A percentile compares a stretch with the other conserved stretches of the same genome.
Conservation (phyloP, 2,329 filamentous ascomycete species). For the Hypoxylon sp. region DNA sequence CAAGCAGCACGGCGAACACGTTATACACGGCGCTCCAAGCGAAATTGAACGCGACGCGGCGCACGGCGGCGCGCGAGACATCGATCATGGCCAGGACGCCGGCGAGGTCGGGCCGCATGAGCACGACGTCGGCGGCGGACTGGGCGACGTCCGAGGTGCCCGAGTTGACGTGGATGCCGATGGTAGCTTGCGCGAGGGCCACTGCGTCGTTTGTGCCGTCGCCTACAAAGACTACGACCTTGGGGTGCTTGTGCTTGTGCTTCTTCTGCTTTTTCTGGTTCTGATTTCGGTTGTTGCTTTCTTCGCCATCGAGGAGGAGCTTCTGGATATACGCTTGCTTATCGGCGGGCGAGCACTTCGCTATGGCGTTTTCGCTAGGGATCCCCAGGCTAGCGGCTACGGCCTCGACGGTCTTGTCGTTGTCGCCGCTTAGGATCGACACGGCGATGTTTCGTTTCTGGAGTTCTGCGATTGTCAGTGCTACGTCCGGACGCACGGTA, state of each 20-base stretch:
- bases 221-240: constrained; percentile 77
- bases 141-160: constrained; percentile 74
- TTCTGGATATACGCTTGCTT: constrained; percentile 63
- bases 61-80: constrained; percentile 62
- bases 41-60: constrained; percentile 77
- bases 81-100: constrained; percentile 73
- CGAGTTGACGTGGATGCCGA: constrained; percentile 78
- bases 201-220: constrained; percentile 86
- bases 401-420: constrained; percentile 63
- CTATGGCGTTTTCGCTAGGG: constrained; percentile 55
- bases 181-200: constrained; percentile 77
- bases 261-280: constrained; percentile 14
- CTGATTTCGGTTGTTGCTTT: not conserved
- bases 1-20: constrained; percentile 75
- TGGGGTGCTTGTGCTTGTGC: not conserved
- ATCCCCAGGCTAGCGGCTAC: constrained; percentile 61
- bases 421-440: constrained; percentile 68
- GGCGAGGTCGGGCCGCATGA: constrained; percentile 70
- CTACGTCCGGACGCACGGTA: constrained; percentile 61
- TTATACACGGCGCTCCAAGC: constrained; percentile 81
- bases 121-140: constrained; percentile 77
- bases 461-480: constrained; percentile 56
- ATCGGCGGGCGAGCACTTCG: constrained; percentile 62
- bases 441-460: constrained; percentile 59
- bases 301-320: constrained; percentile 51